phyloP scores from a whole-genome alignment of 2,329 filamentous ascomycete species.

The Alternaria sp. region DNA sequence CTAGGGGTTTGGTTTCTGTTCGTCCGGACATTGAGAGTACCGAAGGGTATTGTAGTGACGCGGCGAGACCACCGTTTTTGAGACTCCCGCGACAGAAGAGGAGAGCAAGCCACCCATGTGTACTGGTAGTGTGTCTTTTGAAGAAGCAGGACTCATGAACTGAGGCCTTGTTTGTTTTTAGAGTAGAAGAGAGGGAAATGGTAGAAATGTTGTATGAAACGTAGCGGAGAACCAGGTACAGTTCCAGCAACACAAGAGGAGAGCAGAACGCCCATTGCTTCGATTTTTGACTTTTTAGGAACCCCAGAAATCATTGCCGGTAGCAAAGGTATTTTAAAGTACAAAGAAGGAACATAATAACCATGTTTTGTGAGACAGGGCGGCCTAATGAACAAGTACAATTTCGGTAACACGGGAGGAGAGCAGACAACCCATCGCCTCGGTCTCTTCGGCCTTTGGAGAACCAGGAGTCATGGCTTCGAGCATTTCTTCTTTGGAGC shows the following conservation, averaged over 20 bases:
- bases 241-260: not conserved
- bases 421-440: not conserved
- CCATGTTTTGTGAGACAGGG: not conserved
- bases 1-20: too few species aligned
- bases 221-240: not conserved
- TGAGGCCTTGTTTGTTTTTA: accelerated
- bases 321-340: not conserved
- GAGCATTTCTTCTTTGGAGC: too few species aligned
- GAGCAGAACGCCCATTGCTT: not conserved
- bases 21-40: too few species aligned
- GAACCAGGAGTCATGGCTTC: not conserved
- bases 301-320: not conserved
- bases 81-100: too few species aligned
- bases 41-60: too few species aligned
- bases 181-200: not conserved
- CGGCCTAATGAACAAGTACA: not conserved
- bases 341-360: accelerated
- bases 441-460: accelerated
- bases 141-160: too few species aligned
- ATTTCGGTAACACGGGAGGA: not conserved
- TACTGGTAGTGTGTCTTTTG: too few species aligned
- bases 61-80: too few species aligned
- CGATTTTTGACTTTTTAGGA: not conserved
- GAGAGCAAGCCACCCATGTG: too few species aligned
- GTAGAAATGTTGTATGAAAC: not conserved